A percentile compares a stretch with the other conserved stretches of the same genome.
phyloP scores from a whole-genome alignment of 2,329 filamentous ascomycete species.

The Penicillium hordei region DNA sequence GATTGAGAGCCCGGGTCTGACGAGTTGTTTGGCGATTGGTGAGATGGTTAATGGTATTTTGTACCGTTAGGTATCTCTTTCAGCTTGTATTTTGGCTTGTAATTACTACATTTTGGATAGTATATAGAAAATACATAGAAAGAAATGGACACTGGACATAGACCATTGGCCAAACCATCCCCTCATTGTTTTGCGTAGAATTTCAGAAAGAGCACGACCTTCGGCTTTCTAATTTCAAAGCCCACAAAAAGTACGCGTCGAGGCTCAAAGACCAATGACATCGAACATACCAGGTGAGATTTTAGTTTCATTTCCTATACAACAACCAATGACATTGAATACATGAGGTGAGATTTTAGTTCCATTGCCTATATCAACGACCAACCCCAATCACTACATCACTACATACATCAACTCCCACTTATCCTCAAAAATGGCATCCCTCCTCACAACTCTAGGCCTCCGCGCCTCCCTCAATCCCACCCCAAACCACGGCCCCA shows the following conservation, averaged over 20 bases:
- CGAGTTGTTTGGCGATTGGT: constrained; percentile 80
- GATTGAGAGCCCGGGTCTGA: constrained; percentile 91
- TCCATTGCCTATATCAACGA: not conserved
- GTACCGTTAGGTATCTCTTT: constrained; percentile 36
- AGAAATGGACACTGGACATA: not conserved
- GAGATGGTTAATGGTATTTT: constrained; percentile 67
- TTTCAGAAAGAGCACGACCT: not conserved
- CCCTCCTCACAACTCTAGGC: not conserved
- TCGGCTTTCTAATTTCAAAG: not conserved
- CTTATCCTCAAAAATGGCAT: not conserved
- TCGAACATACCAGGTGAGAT: not conserved
- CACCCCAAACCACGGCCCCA: not conserved
- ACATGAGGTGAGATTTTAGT: not conserved
- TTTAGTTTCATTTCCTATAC: too few species aligned
- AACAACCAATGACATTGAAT: not conserved
- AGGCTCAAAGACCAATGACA: not conserved
- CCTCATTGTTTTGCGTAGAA: not conserved
- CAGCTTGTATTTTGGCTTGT: not conserved
- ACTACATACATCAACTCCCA: not conserved
- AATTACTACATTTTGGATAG: not conserved
- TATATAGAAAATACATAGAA: not conserved
- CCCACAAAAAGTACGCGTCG: not conserved
- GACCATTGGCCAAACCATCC: not conserved
- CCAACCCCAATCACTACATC: not conserved
- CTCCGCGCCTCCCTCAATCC: not conserved